These are phyloP conservation scores for Penicillium sp. DNA, from an alignment of 2,329 filamentous ascomycete species.

Conservation along the genomic window DNA sequence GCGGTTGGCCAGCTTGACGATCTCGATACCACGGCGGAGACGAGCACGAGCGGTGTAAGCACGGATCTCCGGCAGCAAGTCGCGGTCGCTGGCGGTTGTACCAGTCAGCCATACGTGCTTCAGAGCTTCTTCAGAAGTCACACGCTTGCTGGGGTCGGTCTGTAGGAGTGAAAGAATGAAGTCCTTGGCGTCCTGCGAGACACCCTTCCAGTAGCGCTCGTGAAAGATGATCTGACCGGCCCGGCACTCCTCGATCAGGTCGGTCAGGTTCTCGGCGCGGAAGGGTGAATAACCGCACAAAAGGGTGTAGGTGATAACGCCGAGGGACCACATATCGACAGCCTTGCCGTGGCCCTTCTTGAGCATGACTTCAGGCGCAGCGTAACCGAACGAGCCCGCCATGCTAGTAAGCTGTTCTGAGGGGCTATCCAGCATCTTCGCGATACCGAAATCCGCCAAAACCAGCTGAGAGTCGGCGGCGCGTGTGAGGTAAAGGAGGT, in stretches of 20 bases:
- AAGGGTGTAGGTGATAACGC: slow-evolving; percentile 96
- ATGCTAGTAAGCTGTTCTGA: slow-evolving; percentile 93
- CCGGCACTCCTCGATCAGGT: slow-evolving; percentile 91
- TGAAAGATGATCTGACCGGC: slow-evolving; percentile 84
- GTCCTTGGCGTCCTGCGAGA: slow-evolving; percentile 89
- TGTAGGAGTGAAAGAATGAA: slow-evolving; percentile 82
- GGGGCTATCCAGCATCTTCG: slow-evolving; percentile 90
- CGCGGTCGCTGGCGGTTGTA: slow-evolving; percentile 87
- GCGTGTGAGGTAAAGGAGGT: slow-evolving; percentile 84
- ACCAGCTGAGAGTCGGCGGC: slow-evolving; percentile 77
- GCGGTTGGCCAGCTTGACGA: slow-evolving; percentile 91
- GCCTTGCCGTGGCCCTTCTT: slow-evolving; percentile 97
- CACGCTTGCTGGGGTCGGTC: slow-evolving; percentile 69
- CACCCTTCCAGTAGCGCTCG: slow-evolving; percentile 96
- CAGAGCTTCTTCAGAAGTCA: slow-evolving; percentile 73
- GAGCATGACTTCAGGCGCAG: slow-evolving; percentile 95
- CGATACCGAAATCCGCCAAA: slow-evolving; percentile 95
- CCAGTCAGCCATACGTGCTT: slow-evolving; percentile 85
- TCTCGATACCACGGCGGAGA: slow-evolving; percentile 87
- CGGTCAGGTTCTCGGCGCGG: slow-evolving; percentile 85
- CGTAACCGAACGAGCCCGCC: slow-evolving; percentile 97
- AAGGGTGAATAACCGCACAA: slow-evolving; percentile 98
- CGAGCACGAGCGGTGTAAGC: slow-evolving; percentile 88
- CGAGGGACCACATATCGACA: slow-evolving; percentile 98
- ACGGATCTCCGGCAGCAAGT: slow-evolving; percentile 94